Evolutionary conservation across 306 rosid species (phyloP), one percentile per base, ranked within the genome.

Genomic region (Malus sieversii): DNA sequence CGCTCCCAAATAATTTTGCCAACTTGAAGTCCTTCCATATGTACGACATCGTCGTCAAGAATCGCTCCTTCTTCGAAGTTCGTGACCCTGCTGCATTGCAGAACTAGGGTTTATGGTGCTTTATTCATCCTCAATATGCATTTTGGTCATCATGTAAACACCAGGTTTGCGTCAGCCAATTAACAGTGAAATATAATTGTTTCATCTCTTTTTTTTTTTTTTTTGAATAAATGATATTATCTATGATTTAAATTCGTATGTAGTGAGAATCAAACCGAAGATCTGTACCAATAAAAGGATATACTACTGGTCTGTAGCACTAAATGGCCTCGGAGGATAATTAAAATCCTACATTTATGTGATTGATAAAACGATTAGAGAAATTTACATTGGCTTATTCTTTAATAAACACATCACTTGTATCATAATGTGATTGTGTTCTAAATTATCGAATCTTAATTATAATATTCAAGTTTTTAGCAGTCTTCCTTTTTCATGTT

Each of bases 1-100:
- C 98, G 0, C 90, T 93, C 52, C 97, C 97, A 3, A 60, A 22
- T 15, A 74, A 52, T 33, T 91, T 93, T 62, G 48, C 81, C 61
- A 66, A 66, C 67, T 79, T 93, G 7, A 93, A 89, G 76, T 77
- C 79, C 42, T 81, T 88, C 59, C 97, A 93, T 46, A 27, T 93
- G 79, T 93, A 91, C 75, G 97, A 93, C 73, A 88, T 93, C 69
- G 98, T 93, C 52, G 82, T 93, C 72, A 86, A 91, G 64, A 93
- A 87, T 22, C 92, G 87, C 7, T 81, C 90, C 33, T 88, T 87
- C 86, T 93, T 93, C 66, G 76, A 88, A 86, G 97, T 91, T 83
- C 89, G 96, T 14, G 96, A 90, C 73, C 80, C 89, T 18, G 15
- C 72, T 18, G 15, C 74, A n/a, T 4, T 18, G 29, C 25, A 10